Base-by-base conservation (phyloP, 352 stramenopile species). In the Phytopythium oedochilum region DNA sequence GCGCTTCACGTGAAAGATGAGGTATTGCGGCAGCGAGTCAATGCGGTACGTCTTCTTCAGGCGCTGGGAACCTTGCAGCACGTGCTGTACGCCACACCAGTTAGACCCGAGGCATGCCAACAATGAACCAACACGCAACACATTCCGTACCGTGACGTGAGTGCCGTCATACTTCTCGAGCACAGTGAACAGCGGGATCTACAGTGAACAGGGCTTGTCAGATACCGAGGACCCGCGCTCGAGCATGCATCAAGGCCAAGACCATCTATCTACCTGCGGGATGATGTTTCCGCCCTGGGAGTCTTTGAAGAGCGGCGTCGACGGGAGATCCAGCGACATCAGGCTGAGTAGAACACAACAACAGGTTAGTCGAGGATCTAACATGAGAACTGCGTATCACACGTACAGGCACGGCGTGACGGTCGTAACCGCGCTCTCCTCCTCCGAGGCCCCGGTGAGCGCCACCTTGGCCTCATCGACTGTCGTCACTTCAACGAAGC, bases 221-320 rank as follows among this genome's bases (percentile, higher is more conserved):
- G 39, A 26, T 18, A 8, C 20, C n/a, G 42, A 20, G n/a, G 26
- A 45, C 12, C 44, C 50, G 44, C 34, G 42, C 20, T 10, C 23
- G 12, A 42, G 0, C 14, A 34, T 49, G 49, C 55, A 35, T 31
- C 35, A 47, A 1, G 50, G 2, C n/a, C n/a, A n/a, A n/a, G n/a
- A n/a, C n/a, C n/a, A n/a, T n/a, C n/a, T n/a, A n/a, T 34, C 20
- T 44, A 95, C 82, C 67, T 96, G 83, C 54, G 97, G 97, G 59
- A 99, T 99, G 31, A 99, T 97, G 51, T 98, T 93, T 54, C 96
- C 94, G 48, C 93, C 84, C 64, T 97, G 88, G 9, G 92, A 97
- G 69, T 99, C 97, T 57, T 99, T 98, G 70, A 99, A 99, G 1
- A 99, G 71, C 17, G 97, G 97, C 49, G 97, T 99, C 54, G 97